phyloP scores from a whole-genome alignment of 2,329 filamentous ascomycete genomes.

The Pyricularia sp. region DNA sequence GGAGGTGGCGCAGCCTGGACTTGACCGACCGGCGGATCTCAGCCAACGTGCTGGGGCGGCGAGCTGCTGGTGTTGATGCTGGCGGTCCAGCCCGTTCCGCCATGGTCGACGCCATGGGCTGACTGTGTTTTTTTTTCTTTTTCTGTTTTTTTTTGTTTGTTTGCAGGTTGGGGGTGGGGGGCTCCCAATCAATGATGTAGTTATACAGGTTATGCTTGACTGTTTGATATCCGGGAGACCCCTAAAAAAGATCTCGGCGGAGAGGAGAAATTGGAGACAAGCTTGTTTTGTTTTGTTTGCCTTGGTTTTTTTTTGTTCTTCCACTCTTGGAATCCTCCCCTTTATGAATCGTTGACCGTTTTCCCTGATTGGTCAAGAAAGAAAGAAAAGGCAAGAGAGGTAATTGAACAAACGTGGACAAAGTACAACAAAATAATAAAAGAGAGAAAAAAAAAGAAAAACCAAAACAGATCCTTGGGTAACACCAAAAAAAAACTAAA shows the following conservation, averaged over 20 bases:
- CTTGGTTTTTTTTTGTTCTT: not conserved
- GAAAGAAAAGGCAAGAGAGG: not conserved
- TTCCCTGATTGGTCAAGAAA: not conserved
- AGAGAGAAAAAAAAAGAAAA: not conserved
- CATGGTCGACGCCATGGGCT: not conserved
- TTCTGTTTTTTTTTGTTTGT: not conserved
- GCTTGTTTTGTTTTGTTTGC: not conserved
- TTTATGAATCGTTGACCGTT: not conserved
- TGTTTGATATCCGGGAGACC: not conserved
- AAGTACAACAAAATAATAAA: not conserved
- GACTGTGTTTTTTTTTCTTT: not conserved
- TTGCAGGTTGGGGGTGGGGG: too few species aligned
- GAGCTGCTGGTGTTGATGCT: not conserved
- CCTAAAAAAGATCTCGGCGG: not conserved
- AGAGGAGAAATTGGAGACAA: not conserved
- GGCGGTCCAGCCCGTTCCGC: not conserved
- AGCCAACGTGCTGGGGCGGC: conserved; percentile 24
- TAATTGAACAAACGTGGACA: not conserved
- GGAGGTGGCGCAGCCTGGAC: conserved; percentile 38
- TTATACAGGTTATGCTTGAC: not conserved
- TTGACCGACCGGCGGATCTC: conserved; percentile 49
- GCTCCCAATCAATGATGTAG: too few species aligned
- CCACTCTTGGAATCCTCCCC: not conserved
- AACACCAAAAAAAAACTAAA: not conserved
- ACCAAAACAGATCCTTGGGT: not conserved